These are phyloP conservation scores for Cucumis sativus DNA, from an alignment of 306 rosid genomes.

Conservation along the genomic window Cucumber_9930_V3 NC_026661.2:1835501-1836000, in stretches of 20 bases:
- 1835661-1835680: neutral
- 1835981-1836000: slow-evolving; percentile 38
- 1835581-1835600: no score
- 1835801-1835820: neutral
- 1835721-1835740: neutral
- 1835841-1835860: neutral
- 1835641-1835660: neutral
- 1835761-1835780: neutral
- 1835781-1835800: neutral
- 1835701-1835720: neutral
- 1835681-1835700: neutral
- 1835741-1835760: neutral
- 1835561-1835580: no score
- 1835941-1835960: no score
- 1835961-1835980: no score
- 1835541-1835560: no score
- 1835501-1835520: no score
- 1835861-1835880: no score
- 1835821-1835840: neutral
- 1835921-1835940: no score
- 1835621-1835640: neutral
- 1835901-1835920: neutral
- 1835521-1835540: no score
- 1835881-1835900: neutral
- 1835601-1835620: no score